phyloP scores from a whole-genome alignment of 2,329 filamentous ascomycete genomes.

The Cercospora nicotianae region DNA sequence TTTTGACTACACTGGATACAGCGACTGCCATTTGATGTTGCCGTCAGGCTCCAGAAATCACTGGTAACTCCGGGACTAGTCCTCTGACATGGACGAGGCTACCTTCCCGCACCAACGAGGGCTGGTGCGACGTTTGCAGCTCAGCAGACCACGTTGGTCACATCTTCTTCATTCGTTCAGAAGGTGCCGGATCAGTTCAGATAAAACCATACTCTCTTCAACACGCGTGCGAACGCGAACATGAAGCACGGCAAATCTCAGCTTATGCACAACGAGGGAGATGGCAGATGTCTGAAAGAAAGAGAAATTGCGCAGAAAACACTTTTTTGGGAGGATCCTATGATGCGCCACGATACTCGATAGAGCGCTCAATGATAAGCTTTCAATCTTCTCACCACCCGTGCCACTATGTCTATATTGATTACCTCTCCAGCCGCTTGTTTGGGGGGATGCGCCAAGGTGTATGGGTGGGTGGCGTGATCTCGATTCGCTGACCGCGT shows the following conservation, averaged over 20 bases:
- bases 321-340: neutral
- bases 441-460: neutral
- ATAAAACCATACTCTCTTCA: neutral
- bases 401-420: neutral
- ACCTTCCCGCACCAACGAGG: slow-evolving; percentile 6
- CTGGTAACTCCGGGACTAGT: slow-evolving; percentile 10
- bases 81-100: slow-evolving; percentile 25
- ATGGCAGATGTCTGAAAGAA: slow-evolving; percentile 8
- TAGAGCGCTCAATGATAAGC: slow-evolving; percentile 6
- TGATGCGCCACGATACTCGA: neutral
- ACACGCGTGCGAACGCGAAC: neutral
- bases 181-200: slow-evolving; percentile 36
- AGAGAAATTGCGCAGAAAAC: slow-evolving; percentile 7
- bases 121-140: slow-evolving; percentile 19
- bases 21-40: slow-evolving; percentile 24
- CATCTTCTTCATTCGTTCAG: slow-evolving; percentile 35
- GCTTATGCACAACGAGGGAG: neutral
- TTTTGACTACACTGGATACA: slow-evolving; percentile 19
- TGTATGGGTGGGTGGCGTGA: slow-evolving; percentile 2
- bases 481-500: slow-evolving; percentile 4
- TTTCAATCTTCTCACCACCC: neutral
- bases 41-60: slow-evolving; percentile 2
- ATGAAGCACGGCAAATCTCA: neutral
- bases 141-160: slow-evolving; percentile 35
- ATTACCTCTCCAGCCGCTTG: neutral